Base-by-base conservation (phyloP, 352 stramenopile species). In the Phytophthora uliginosa region DNA sequence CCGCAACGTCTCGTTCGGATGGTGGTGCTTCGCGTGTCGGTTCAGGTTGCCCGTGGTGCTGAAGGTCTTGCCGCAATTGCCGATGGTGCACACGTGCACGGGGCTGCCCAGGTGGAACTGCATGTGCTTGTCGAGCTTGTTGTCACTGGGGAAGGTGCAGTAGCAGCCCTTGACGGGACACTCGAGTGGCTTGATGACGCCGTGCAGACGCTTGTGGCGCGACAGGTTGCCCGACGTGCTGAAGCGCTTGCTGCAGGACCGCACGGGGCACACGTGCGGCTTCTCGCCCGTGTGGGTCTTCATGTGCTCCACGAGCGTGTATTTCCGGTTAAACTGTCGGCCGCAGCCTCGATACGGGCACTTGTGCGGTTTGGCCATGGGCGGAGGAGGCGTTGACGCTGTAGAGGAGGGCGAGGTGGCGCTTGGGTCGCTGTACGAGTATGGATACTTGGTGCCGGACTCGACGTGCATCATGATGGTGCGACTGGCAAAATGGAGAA, bases 271-370 rank as follows among this genome's bases (percentile, higher is more conserved):
- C 18, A 83, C 59, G 60, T 89, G 78, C 12, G 81, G 79, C 40
- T 84, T 86, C 63, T 89, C 81, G 31, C 79, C 82, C 47, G 75
- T 82, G 71, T 90, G 80, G 4, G 79, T 89, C 77, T 90, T 88
- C 56, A 78, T 78, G 61, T 90, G 81, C 68, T 88, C 81, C 1
- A 66, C 64, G 47, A 87, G 73, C 48, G 83, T 83, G 69, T 87
- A 88, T 34, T 84, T 83, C 53, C 82, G 78, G 54, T 69, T 86
- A 51, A 82, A 86, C 10, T 68, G 70, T 33, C 71, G 70, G 17
- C 17, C 55, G 66, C 74, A 81, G 20, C 67, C 73, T 36, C 48
- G 69, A 15, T 77, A 34, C 7, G 71, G 59, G 28, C 71, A 79
- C 20, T 68, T 73, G 18, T 82, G 68, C 1, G 40, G 62, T 50